Conservation (phyloP, 305 asterid genomes). For the Galium porrigens region DNA sequence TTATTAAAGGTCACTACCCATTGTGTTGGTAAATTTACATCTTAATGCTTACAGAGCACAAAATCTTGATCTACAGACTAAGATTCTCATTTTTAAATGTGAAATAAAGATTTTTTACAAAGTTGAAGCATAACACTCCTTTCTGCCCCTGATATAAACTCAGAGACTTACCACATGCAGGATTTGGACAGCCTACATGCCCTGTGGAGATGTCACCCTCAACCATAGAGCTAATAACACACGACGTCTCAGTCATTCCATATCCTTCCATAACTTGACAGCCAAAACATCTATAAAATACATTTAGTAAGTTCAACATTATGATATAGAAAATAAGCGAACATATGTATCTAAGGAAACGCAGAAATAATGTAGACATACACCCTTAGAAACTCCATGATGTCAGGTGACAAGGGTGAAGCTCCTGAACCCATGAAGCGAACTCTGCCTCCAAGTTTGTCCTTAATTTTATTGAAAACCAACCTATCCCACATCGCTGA, state of each 20-base stretch:
- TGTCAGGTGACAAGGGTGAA: slow-evolving; percentile 92
- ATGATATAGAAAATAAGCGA: background rate
- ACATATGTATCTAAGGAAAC: background rate
- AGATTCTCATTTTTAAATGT: background rate
- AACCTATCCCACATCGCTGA: slow-evolving; percentile 96
- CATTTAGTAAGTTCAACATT: slow-evolving; percentile 14
- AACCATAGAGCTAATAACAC: slow-evolving; percentile 73
- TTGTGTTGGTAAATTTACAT: background rate
- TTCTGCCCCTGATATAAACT: background rate
- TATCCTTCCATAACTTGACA: slow-evolving; percentile 77
- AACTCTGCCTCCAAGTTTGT: slow-evolving; percentile 89
- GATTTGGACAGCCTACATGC: slow-evolving; percentile 90
- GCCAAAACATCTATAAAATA: slow-evolving; percentile 70
- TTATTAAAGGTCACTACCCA: background rate
- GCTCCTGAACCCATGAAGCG: slow-evolving; percentile 92
- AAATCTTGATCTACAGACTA: background rate
- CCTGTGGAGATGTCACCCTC: slow-evolving; percentile 63
- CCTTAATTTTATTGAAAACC: slow-evolving; percentile 91
- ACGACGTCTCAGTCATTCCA: slow-evolving; percentile 96
- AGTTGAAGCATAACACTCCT: background rate
- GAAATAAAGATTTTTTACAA: background rate
- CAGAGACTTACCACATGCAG: slow-evolving; percentile 73
- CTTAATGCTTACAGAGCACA: background rate
- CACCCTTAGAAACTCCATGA: slow-evolving; percentile 90
- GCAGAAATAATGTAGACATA: slow-evolving; percentile 27